phyloP scores from a whole-genome alignment of 495 filamentous ascomycete species.

The Ascobolus immersus region DNA sequence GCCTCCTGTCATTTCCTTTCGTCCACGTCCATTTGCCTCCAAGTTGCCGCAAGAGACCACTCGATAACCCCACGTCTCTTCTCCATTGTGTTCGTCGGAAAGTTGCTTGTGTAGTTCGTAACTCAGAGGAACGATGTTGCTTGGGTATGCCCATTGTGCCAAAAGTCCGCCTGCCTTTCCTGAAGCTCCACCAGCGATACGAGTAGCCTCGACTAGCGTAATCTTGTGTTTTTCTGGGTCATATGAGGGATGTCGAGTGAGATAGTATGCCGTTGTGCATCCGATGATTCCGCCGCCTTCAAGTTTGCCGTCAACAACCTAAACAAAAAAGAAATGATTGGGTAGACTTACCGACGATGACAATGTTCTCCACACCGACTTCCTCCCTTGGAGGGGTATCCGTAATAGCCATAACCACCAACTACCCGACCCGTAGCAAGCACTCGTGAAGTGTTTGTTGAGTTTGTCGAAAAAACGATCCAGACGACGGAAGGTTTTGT shows the following conservation, averaged over 20 bases:
- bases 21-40: conserved; percentile 25
- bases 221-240: conserved; percentile 49
- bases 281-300: conserved; percentile 87
- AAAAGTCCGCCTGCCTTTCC: conserved; percentile 88
- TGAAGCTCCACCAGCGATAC: conserved; percentile 73
- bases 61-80: conserved; percentile 69
- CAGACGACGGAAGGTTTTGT: too few species aligned
- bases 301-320: neutral
- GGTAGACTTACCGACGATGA: too few species aligned
- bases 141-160: conserved; percentile 80
- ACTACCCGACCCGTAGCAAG: too few species aligned
- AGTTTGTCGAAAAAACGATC: too few species aligned
- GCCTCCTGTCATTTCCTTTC: conserved; percentile 8
- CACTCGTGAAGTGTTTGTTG: too few species aligned
- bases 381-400: too few species aligned
- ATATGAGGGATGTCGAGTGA: conserved; percentile 70
- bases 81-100: conserved; percentile 61
- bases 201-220: conserved; percentile 67
- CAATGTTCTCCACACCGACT: too few species aligned
- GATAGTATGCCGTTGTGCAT: conserved; percentile 75
- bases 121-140: conserved; percentile 59
- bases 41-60: conserved; percentile 51
- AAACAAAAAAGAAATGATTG: neutral
- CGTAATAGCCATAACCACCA: too few species aligned
- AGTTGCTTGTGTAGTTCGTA: conserved; percentile 64